Base-by-base conservation (phyloP, 2,329 filamentous ascomycete genomes). In the Botrytis byssoidea region DNA sequence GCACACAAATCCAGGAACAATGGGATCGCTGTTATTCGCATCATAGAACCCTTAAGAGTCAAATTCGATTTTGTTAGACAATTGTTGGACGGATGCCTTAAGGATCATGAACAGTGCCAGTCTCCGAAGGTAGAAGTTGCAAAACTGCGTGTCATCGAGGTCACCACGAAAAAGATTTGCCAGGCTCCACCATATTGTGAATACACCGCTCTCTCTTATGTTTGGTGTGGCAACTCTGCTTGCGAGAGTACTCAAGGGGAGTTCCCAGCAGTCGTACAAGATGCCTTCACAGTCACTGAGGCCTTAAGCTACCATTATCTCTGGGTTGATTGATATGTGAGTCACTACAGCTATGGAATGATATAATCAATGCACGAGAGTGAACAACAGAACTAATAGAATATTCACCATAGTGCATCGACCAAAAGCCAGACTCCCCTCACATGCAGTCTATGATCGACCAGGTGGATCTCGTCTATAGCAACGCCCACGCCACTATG, bases 291-390 rank as follows among this genome's bases (percentile, higher is more conserved):
- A 4, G 48, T 14, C 22, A 51, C 22, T 51, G 25, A 51, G 48
- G 48, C 48, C 10, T 51, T 51, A n/a, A 25, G 48, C 48, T n/a
- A n/a, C 10, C 48, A 0, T 4, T 51, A 51, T n/a, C 48, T n/a
- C 14, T 51, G 48, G 48, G 48, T 51, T 14, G 48, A 51, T 51
- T 10, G 22, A 51, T 51, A 51, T 51, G 48, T 51, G 25, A 51
- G 48, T 51, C 48, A 25, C 48, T 51, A 51, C 48, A 51, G 22
- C 25, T 51, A n/a, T 51, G 1, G 48, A 4, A 51, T 14, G 1
- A n/a, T 51, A 1, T 1, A 51, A 1, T 14, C 0, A 22, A 6
- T 51, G 10, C 0, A 51, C n/a, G 48, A 51, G 22, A 1, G 4
- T 7, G 48, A 51, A 51, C 4, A 1, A 6, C 0, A n/a, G 48